Base-by-base conservation (phyloP, 2,329 filamentous ascomycete genomes). In the Trichoderma simmonsii region DNA sequence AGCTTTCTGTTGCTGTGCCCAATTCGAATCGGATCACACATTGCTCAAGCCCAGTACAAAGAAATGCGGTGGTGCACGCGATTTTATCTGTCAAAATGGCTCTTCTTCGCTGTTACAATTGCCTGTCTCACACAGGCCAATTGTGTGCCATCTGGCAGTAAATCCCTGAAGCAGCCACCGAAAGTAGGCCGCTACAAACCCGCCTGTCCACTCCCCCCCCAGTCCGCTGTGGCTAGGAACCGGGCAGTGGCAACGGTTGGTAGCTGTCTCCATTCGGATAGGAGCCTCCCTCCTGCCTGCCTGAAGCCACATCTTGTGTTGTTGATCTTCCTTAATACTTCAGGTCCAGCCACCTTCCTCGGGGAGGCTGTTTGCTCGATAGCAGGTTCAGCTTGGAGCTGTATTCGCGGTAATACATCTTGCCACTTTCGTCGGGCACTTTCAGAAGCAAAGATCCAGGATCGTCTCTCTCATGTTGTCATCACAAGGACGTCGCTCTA, bases 1-100 rank as follows among this genome's bases (percentile, higher is more conserved):
- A 18, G 73, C 56, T 73, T 54, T 76, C 59, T 73, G 32, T 71
- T 72, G 71, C 72, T 62, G 73, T 71, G 67, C 70, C 69, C 64
- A 56, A 71, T 54, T 72, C 72, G 43, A 51, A 32, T 60, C 72
- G 74, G 73, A 77, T 76, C 75, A 76, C 75, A 76, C 76, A 77
- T 73, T 75, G 72, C 74, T 76, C 75, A 73, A 43, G 76, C 76
- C 76, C 75, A 77, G 73, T 74, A 75, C 66, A 70, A 64, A 71
- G 71, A 73, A 74, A 73, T 72, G 74, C 71, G 74, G 66, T 72
- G 75, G 77, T 77, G 76, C 78, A 78, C 77, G 77, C 73, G 76
- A 72, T 75, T 76, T 75, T 70, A 73, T 75, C 75, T 72, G 74
- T 78, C 78, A 79, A 80, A 80, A 79, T 79, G 77, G 74, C 77